Base-by-base conservation (phyloP, 768 basidiomycete species). In the Suillus lakei region DNA sequence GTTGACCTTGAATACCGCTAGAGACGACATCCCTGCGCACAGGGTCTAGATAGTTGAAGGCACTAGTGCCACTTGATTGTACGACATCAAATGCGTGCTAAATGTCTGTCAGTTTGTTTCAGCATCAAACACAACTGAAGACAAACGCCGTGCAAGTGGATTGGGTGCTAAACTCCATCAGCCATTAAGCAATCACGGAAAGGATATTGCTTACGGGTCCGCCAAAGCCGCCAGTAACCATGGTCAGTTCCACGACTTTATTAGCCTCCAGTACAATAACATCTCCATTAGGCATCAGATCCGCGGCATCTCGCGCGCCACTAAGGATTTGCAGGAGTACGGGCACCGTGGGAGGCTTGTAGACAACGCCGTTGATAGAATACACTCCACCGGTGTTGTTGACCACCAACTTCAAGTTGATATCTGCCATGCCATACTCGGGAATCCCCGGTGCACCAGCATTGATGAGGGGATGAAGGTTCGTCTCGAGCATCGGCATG, bases 231-330 rank as follows among this genome's bases (percentile, higher is more conserved):
- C 26, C 8, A 2, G 48, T 50, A 16, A 26, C 15, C 36, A 75
- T 39, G 1, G 74, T 75, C 59, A 75, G 23, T 50, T 75, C 74
- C 34, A 75, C 67, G 6, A 75, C 75, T 54, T 74, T 68, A 60
- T 75, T 76, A 8, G 71, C 60, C 53, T 67, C 67, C 54, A 75
- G 62, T 5, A 67, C 65, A 23, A 30, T n/a, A 21, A 75, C 69
- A 4, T 70, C 70, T 16, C 74, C 74, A 4, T 62, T 62, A 3
- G 15, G 83, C 85, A 72, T 86, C 88, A 38, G 85, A 67, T 23
- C 85, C 85, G 15, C 74, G 78, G 1, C 48, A 50, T 50, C 15
- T 15, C 16, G 26, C 15, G 48, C 48, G 8, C 48, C 48, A 50
- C 26, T 50, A 26, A 50, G 48, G 15, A 50, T 50, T 26, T 50